Base-by-base conservation (phyloP, 768 basidiomycete species). In the Pulveroboletus sp. region DNA sequence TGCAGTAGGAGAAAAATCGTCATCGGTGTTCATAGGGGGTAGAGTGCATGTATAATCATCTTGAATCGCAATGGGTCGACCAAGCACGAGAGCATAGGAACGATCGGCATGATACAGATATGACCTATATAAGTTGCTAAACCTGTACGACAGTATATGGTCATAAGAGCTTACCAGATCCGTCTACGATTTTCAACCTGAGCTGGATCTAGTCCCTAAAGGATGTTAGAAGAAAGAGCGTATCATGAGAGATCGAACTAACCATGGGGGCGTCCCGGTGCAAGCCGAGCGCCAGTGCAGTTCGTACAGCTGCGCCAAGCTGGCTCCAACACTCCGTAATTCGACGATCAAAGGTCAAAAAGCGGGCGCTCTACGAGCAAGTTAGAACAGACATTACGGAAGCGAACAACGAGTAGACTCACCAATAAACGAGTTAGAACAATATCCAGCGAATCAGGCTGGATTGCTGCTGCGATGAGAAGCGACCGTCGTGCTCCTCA, bases 281-380 rank as follows among this genome's bases (percentile, higher is more conserved):
- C 32, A 97, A 70, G 8, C 93, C 94, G 18, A 97, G 80, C 4
- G 93, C 93, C 61, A 95, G 93, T 8, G 93, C 93, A 30, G 93
- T 96, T 51, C 93, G 72, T 13, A 97, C 85, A 42, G 91, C 91
- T 6, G 93, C 93, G 32, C 93, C 93, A 15, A 97, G 75, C 61
- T 95, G 92, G 64, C 89, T 92, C 92, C 93, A 97, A 61, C 93
- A 93, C 70, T 96, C 93, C 8, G 93, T 93, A 51, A 95, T 87
- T 41, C 89, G 82, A 42, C 88, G 81, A 63, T 91, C 88, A 60
- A 90, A 80, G 5, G 79, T 75, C 43, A 82, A 64, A 58, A 81
- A 79, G 55, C 89, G 73, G 47, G 92, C 90, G 44, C 80, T 82
- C 82, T 84, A 57, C 17, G n/a, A 47, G 50, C 26, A 54, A 54